Evolutionary conservation across 176 grass and related monocot species (phyloP).

Genomic region (Hordeum marinum): DNA sequence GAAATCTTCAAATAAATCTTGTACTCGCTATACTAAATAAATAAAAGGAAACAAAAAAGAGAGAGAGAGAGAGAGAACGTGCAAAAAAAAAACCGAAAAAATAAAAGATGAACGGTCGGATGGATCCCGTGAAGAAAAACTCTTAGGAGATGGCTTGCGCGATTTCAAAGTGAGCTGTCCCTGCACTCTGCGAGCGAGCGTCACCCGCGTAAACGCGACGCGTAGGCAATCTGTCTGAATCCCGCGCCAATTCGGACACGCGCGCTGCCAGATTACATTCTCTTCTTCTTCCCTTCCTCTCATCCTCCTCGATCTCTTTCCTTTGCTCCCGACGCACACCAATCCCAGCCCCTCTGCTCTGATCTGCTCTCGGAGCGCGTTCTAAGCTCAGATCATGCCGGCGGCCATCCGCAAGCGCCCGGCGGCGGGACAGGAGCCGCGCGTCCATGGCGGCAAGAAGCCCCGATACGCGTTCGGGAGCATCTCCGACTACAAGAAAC

Average conservation of each 20-base stretch:
- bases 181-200: too few relatives aligned
- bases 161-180: neutral
- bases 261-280: too few relatives aligned
- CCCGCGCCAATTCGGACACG: neutral
- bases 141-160: neutral
- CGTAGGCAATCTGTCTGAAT: neutral
- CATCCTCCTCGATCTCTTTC: too few relatives aligned
- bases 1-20: too few relatives aligned
- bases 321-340: neutral
- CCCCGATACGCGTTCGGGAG: neutral
- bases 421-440: neutral
- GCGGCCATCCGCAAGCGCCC: neutral
- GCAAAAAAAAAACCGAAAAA: too few relatives aligned
- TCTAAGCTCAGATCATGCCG: neutral
- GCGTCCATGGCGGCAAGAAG: neutral
- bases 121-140: too few relatives aligned
- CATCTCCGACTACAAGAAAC: neutral
- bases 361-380: neutral
- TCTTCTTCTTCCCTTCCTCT: too few relatives aligned
- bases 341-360: neutral
- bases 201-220: neutral
- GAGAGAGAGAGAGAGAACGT: too few relatives aligned
- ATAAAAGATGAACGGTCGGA: too few relatives aligned
- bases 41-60: too few relatives aligned
- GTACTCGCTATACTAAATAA: too few relatives aligned